Evolutionary conservation across 1,284 basidiomycete genomes (phyloP).

Genomic region (Cryptococcus sp.): DNA sequence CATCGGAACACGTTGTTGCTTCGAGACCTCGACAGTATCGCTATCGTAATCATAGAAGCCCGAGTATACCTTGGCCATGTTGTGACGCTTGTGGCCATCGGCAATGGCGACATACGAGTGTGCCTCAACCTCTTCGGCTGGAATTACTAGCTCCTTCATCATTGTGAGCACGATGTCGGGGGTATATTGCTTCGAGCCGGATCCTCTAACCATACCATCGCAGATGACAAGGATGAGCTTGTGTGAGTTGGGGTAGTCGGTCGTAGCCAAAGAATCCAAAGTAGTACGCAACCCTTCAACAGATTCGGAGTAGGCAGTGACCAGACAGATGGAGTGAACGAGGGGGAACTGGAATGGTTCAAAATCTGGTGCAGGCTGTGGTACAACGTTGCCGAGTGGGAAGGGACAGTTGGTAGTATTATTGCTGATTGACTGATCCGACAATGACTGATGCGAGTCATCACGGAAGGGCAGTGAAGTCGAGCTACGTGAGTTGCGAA

Average conservation of each 20-base stretch:
- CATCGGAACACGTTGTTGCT: constrained; percentile 96
- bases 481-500: constrained; percentile 77
- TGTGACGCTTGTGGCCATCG: constrained; percentile 97
- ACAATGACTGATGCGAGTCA: constrained; percentile 49
- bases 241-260: constrained; percentile 98
- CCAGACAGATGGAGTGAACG: constrained; percentile 90
- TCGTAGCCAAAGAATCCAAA: constrained; percentile 94
- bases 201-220: constrained; percentile 98
- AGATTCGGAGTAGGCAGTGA: constrained; percentile 98
- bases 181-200: constrained; percentile 80
- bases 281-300: constrained; percentile 96
- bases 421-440: constrained; percentile 28
- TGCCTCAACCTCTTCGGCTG: constrained; percentile 82
- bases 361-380: constrained; percentile 86
- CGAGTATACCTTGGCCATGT: constrained; percentile 98
- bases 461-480: constrained; percentile 64
- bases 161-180: constrained; percentile 93
- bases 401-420: constrained; percentile 69
- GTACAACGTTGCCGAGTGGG: constrained; percentile 81
- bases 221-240: constrained; percentile 95
- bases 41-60: constrained; percentile 97
- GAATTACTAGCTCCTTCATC: constrained; percentile 96
- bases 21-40: constrained; percentile 83
- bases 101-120: constrained; percentile 98
- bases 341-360: constrained; percentile 97